phyloP scores from a whole-genome alignment of 305 asterid species.

The Fraxinus sp. region DNA sequence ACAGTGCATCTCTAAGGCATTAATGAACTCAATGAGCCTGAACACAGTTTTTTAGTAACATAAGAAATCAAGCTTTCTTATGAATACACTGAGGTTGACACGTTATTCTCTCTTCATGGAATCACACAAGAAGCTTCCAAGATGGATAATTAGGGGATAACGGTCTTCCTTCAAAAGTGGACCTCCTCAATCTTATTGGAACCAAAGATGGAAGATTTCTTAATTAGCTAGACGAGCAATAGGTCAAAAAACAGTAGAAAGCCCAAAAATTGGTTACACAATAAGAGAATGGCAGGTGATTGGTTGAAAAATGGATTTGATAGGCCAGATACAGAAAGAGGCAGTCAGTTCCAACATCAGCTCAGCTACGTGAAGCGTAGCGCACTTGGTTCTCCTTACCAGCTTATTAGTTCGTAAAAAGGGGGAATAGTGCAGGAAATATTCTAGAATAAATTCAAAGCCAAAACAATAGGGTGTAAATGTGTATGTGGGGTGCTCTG shows the following conservation, averaged over 20 bases:
- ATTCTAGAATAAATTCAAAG: not conserved
- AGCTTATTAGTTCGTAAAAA: not conserved
- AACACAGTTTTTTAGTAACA: constrained; percentile 5
- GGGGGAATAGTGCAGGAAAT: not conserved
- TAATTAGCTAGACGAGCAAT: not conserved
- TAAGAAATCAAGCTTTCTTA: not conserved
- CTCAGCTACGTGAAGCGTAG: not conserved
- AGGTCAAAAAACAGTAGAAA: not conserved
- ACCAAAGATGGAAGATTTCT: not conserved
- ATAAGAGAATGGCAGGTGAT: not conserved
- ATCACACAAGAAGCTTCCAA: constrained; percentile 9
- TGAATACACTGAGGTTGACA: not conserved
- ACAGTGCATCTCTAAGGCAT: not conserved
- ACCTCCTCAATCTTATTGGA: not conserved
- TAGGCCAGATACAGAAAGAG: not conserved
- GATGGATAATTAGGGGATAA: constrained; percentile 7
- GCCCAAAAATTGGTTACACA: not conserved
- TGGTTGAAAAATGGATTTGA: not conserved
- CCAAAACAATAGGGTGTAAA: not conserved
- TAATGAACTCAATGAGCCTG: constrained; percentile 4
- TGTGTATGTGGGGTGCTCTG: not conserved
- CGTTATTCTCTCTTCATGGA: not conserved
- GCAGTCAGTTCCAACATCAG: not conserved
- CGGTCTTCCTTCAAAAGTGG: not conserved
- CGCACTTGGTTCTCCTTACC: not conserved